Base-by-base conservation (phyloP, 768 basidiomycete genomes). In the Russula compacta region DNA sequence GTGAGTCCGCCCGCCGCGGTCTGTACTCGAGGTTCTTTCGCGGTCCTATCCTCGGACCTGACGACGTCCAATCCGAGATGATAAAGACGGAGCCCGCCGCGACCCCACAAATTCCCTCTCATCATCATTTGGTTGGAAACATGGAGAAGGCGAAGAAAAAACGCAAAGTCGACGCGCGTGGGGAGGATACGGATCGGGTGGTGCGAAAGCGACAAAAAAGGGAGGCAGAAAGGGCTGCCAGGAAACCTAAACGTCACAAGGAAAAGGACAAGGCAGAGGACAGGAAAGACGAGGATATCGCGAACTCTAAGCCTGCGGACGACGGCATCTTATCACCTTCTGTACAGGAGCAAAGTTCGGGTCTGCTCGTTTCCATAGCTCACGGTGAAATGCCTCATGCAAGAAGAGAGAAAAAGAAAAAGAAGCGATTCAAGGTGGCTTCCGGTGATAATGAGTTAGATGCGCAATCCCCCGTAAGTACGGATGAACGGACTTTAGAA, bases 21-120 rank as follows among this genome's bases (percentile, higher is more conserved):
- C 78, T 98, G 3, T 98, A 97, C 70, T 78, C 90, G 4, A 78
- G 78, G 60, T 95, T 97, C 71, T 89, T 87, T 68, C 82, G 86
- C 24, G 94, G 92, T 0, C 84, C 88, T 19, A 74, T 86, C 38
- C 71, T 91, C 17, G 81, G 81, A 2, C 81, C 81, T 24, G 81
- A 79, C 21, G 57, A 67, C 33, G 66, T 66, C 10, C 67, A 71
- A 40, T 19, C 33, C 38, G 52, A 56, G 38, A 53, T 51, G 17
- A 48, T 51, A 19, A 52, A 29, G 42, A 52, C 52, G 56, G 60
- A 42, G 38, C 43, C 43, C 29, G 24, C 10, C 15, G 58, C 55
- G 0, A 44, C 35, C 9, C 58, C 36, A 15, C 63, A 58, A 21
- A 15, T n/a, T 12, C 19, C 48, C 11, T 51, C 50, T 8, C 38